Base-by-base conservation (phyloP, 2,329 filamentous ascomycete species). In the Cladosporium sp. region DNA sequence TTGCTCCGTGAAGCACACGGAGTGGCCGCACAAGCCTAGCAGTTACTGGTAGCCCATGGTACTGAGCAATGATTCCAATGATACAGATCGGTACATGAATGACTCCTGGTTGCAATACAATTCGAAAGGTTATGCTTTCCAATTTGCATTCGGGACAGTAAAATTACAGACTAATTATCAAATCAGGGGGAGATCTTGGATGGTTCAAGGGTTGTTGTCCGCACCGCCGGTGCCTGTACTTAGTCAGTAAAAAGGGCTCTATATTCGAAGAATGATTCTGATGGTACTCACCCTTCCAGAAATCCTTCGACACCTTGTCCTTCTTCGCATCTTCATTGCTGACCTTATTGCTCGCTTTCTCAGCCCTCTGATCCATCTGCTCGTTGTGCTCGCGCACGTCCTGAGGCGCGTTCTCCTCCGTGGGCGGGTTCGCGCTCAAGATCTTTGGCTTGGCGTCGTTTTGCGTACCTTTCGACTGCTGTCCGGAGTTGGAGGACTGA, bases 371-470 rank as follows among this genome's bases (percentile, higher is more conserved):
- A 28, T 70, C 68, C 66, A 75, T 68, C 58, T 75, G 72, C 31
- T 11, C 18, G 55, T 76, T 76, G 60, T 76, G 73, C 61, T 70
- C 48, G 66, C 64, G 67, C 18, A 75, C 72, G 32, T 68, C 66
- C 48, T 62, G 57, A 2, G 57, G 46, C 53, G 67, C 58, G 10
- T 68, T 59, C 28, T 59, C 59, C 41, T 64, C 59, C 2, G 42
- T 50, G 7, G 73, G 72, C 31, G 67, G 60, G 32, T 58, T 64
- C 37, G 66, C 66, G 48, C 67, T 65, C 19, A 71, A 60, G 43
- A 75, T 74, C 62, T 73, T 74, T 16, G 73, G 73, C 58, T 71
- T 58, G 63, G 72, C 65, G 53, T 66, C 70, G 56, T 69, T 22
- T 35, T 52, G 43, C 49, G 31, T 46, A 46, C 38, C 49, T 56